These are phyloP conservation scores for Linum lewisii DNA, from an alignment of 345 rosid genomes.

Conservation along the genomic window DNA sequence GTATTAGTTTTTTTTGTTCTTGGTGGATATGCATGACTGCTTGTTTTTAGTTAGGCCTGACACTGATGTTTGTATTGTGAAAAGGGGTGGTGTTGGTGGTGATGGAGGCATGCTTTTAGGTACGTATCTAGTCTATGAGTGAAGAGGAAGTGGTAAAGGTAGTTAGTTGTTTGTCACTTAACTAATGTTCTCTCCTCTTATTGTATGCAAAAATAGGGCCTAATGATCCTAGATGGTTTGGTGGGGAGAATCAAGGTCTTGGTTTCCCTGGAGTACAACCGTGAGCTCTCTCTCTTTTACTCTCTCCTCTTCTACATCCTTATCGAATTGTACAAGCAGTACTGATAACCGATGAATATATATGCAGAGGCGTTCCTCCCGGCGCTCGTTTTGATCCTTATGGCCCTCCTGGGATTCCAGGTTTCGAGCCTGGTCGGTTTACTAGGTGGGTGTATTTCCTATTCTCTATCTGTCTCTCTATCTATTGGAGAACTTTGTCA, in stretches of 20 bases:
- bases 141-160: too few relatives aligned
- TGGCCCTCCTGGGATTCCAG: slow-evolving; percentile 84
- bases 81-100: slow-evolving; percentile 45
- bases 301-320: not conserved
- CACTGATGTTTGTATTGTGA: not conserved
- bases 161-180: too few relatives aligned
- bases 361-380: slow-evolving; percentile 67
- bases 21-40: not conserved
- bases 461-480: not conserved
- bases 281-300: not conserved
- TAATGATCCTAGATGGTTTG: not conserved
- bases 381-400: slow-evolving; percentile 93
- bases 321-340: not conserved
- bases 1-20: slow-evolving; percentile 13
- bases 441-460: slow-evolving; percentile 35
- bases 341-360: slow-evolving; percentile 5
- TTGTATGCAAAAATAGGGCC: not conserved
- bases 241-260: not conserved
- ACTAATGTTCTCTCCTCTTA: not conserved
- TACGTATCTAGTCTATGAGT: slow-evolving; percentile 16
- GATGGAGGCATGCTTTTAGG: slow-evolving; percentile 76
- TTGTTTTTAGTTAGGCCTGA: not conserved
- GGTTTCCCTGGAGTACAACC: not conserved
- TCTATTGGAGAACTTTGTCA: not conserved
- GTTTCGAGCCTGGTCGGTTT: slow-evolving; percentile 69